Evolutionary conservation across 768 basidiomycete genomes (phyloP), one percentile per base, ranked within the genome.

Genomic region (Phaeolepiota aurea): DNA sequence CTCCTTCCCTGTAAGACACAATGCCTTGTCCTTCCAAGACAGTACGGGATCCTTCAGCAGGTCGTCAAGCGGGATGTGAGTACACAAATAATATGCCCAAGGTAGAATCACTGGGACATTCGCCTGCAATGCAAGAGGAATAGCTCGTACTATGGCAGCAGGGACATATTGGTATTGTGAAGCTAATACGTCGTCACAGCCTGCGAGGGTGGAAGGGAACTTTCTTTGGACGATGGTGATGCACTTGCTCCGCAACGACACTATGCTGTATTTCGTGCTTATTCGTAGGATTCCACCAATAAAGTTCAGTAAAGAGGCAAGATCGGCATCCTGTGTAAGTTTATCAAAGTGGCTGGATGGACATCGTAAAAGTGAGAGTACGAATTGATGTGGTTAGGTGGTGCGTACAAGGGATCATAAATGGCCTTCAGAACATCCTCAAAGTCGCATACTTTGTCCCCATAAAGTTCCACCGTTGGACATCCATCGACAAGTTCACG

Each of bases 81-180:
- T 61, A 35, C 65, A 68, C 40, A 69, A 64, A 41, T 69, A 69
- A 48, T 65, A 68, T 1, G 68, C 66, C 68, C 68, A 69, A 1
- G 68, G 68, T 1, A 69, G 62, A 18, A 69, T 58, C 37, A 57
- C 60, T 5, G 64, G 66, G 4, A 69, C 57, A 32, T 61, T 64
- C 13, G 61, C 61, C 38, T 61, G 58, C 11, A 63, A 55, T 9
- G 68, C 68, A 16, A 69, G 57, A 2, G 64, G 64, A 19, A 69
- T 68, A 5, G 65, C 57, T 25, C 63, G 60, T 21, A 67, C 63
- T 37, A 69, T 59, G 20, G 62, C 62, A 0, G 56, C 51, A 5
- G 65, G 57, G 0, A 54, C 51, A 38, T 69, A 69, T 36, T 59
- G 51, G 19, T 59, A 61, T 22, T 64, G 55, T 22, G 60, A 55